Percentiles rank a stretch among this genome's conserved stretches.
Conservation (phyloP, 306 rosid species). For the Fragaria vesca region DNA sequence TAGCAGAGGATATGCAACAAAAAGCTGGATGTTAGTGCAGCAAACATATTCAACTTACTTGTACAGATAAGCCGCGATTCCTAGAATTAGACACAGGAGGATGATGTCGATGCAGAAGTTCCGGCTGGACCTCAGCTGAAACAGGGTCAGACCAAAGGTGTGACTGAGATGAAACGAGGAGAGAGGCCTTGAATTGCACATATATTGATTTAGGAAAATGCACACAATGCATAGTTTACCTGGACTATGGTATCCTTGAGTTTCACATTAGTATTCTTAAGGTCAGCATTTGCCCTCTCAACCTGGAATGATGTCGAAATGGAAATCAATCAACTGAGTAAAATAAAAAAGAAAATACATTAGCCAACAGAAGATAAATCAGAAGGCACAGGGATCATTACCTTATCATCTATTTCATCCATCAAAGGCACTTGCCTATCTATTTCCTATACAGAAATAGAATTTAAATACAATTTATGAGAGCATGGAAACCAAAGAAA, state of each 20-base stretch:
- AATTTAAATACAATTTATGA: not conserved
- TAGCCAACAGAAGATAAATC: not conserved
- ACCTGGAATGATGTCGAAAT: constrained; percentile 24
- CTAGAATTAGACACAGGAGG: constrained; percentile 30
- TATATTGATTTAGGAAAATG: not conserved
- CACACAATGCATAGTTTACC: constrained; percentile 20
- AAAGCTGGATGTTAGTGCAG: constrained; percentile 4
- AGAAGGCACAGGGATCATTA: constrained; percentile 8
- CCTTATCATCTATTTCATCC: constrained; percentile 43
- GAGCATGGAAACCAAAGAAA: not conserved
- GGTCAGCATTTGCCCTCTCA: constrained; percentile 42
- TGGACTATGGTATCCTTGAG: constrained; percentile 36
- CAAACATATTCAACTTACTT: constrained; percentile 28
- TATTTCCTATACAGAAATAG: constrained; percentile 21
- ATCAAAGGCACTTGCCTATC: constrained; percentile 34
- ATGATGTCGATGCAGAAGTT: constrained; percentile 42
- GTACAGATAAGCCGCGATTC: constrained; percentile 47
- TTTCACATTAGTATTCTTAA: constrained; percentile 33
- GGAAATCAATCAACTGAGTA: not conserved
- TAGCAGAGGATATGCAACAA: not conserved
- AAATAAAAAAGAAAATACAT: not conserved
- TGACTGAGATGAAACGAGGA: not conserved
- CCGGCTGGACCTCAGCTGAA: constrained; percentile 45
- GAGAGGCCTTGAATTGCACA: not conserved
- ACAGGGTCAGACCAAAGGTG: not conserved